Percentiles rank a stretch among this genome's conserved stretches.
Evolutionary conservation across 2,329 filamentous ascomycete genomes (phyloP).

Genomic region (Microdochium paspali): DNA sequence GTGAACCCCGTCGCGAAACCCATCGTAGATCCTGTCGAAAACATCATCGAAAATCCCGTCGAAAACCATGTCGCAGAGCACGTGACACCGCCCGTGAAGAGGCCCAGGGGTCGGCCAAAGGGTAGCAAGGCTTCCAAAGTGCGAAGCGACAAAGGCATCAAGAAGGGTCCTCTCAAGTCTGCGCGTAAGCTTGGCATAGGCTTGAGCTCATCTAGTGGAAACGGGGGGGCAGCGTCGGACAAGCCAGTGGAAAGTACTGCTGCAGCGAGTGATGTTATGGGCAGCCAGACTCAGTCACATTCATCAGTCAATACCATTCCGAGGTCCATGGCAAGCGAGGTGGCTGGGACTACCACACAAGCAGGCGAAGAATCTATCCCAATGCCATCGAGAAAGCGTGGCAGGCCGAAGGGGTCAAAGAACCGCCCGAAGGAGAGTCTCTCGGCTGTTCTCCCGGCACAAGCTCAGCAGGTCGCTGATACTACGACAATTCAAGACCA

Average conservation of each 20-base stretch:
- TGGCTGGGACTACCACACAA: not conserved
- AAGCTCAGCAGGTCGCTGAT: not conserved
- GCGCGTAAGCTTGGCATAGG: constrained; percentile 5
- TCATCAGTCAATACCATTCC: not conserved
- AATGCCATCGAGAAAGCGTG: constrained; percentile 24
- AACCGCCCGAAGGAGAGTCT: constrained; percentile 31
- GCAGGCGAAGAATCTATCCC: not conserved
- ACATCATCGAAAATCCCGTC: too few relatives aligned
- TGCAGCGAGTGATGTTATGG: not conserved
- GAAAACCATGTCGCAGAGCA: too few relatives aligned
- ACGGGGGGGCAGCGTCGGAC: not conserved
- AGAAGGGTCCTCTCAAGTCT: constrained; percentile 27
- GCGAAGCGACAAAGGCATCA: constrained; percentile 40
- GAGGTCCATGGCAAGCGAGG: not conserved
- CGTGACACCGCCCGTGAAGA: constrained; percentile 19
- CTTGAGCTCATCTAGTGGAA: not conserved
- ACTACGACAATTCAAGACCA: not conserved
- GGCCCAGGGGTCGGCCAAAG: constrained; percentile 44
- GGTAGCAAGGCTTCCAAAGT: constrained; percentile 42
- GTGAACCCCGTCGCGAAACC: too few relatives aligned
- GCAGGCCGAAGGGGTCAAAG: constrained; percentile 43
- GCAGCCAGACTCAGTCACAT: not conserved
- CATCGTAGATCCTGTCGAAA: not conserved
- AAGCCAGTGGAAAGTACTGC: not conserved
- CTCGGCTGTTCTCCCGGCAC: constrained; percentile 2